Base-by-base conservation (phyloP, 225 moss, liverwort and hornwort genomes). In the Thuidium tamariscinum region DNA sequence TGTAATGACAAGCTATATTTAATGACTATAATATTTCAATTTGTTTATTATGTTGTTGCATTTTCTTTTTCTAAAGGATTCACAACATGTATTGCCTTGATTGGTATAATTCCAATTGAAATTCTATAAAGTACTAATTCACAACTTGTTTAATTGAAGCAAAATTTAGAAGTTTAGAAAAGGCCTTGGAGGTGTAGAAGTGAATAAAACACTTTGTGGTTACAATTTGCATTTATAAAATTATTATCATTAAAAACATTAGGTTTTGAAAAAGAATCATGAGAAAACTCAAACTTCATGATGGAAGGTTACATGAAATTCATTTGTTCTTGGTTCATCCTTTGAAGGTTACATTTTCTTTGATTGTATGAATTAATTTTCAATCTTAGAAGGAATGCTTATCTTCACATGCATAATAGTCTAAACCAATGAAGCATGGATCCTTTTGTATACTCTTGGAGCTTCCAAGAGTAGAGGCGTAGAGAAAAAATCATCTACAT, bases 251-350 rank as follows among this genome's bases (percentile, higher is more conserved):
- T 0, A 17, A 3, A 44, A 29, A 17, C 44, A 9, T 30, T 17
- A 16, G 17, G 29, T 18, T 1, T 46, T 46, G 18, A 29, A 46
- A 72, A 30, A 1, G 7, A 72, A 72, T 46, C 30, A 46, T 30
- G 30, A 46, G 2, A 46, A 72, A 17, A 29, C 11, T 29, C 10
- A 46, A 72, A 72, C 25, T 6, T 41, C 12, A 6, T 46, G 1
- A 6, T 18, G 1, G 4, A 46, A 0, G 6, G 0, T 30, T 29
- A 44, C 0, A 17, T 29, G 4, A 3, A 15, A 46, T 46, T 4
- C 1, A 46, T 44, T 71, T 44, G 29, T 44, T 46, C 10, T 1
- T 29, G 0, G 0, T 3, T 46, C 17, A 29, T 0, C 11, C 0
- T 30, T 46, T 72, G 6, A 29, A 46, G 46, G 3, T 17, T 71